Evolutionary conservation across 768 basidiomycete species (phyloP).

Genomic region (Chalciporus chontae): DNA sequence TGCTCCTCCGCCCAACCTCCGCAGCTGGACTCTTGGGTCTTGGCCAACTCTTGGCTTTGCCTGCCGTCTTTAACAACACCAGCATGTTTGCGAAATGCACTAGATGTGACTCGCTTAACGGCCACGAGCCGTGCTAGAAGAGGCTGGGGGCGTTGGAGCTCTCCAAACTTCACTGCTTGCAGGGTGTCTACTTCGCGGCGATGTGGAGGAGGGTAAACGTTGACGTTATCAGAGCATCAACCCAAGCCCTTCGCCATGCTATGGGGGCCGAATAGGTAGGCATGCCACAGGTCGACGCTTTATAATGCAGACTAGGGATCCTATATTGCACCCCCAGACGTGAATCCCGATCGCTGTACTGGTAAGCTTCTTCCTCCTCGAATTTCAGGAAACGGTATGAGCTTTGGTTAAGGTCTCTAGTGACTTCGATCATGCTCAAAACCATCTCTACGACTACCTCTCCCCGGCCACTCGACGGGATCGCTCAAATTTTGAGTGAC

Average conservation of each 20-base stretch:
- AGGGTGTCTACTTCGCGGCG: background rate
- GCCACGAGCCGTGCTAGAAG: background rate
- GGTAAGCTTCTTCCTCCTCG: slow-evolving; percentile 6
- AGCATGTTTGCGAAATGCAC: background rate
- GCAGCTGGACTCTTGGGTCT: slow-evolving; percentile 17
- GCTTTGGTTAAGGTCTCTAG: slow-evolving; percentile 1
- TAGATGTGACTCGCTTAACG: background rate
- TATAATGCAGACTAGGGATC: slow-evolving; percentile 6
- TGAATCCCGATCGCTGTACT: background rate
- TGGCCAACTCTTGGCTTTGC: background rate
- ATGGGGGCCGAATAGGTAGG: background rate
- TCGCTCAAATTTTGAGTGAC: background rate
- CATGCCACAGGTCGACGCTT: background rate
- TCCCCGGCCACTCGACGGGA: background rate
- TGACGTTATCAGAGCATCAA: background rate
- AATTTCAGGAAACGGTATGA: background rate
- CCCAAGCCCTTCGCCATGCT: slow-evolving; percentile 6
- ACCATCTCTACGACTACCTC: background rate
- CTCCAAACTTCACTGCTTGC: too few species aligned
- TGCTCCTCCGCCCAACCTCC: too few species aligned
- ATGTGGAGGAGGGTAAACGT: background rate
- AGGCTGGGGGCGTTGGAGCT: too few species aligned
- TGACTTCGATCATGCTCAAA: slow-evolving; percentile 1
- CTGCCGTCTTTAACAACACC: slow-evolving; percentile 1
- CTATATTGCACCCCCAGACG: background rate